These are phyloP conservation scores for Psidium friedrichsthalianum DNA, from an alignment of 345 rosid species.

Conservation along the genomic window DNA sequence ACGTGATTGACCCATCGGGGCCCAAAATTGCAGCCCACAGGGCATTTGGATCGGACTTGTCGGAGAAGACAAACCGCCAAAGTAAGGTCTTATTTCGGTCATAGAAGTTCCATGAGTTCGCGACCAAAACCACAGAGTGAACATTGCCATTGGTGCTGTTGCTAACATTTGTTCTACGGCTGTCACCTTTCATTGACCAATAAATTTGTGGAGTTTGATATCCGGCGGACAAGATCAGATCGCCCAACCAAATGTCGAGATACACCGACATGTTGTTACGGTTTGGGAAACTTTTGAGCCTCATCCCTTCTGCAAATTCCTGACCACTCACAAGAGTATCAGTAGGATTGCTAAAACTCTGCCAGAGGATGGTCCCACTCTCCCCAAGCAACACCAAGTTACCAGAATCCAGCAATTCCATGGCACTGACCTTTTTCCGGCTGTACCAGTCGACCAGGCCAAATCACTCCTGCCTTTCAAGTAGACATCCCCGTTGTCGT, in stretches of 20 bases:
- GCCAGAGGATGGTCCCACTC: constrained; percentile 21
- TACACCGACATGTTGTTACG: not conserved
- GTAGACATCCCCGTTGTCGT: constrained; percentile 22
- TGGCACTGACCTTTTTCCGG: constrained; percentile 14
- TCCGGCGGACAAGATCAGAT: constrained; percentile 24
- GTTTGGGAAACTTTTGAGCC: constrained; percentile 19
- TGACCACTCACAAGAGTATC: constrained; percentile 32
- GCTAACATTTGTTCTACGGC: constrained; percentile 8
- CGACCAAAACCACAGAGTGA: constrained; percentile 15
- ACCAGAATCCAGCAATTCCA: constrained; percentile 38
- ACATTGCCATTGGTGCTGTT: constrained; percentile 11
- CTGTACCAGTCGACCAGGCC: constrained; percentile 28
- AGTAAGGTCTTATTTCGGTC: constrained; percentile 15
- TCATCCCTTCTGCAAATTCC: constrained; percentile 23
- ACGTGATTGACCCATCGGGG: constrained; percentile 16
- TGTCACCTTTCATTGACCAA: constrained; percentile 28
- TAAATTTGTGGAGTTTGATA: constrained; percentile 27
- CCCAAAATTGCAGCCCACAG: constrained; percentile 31
- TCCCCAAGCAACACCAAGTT: constrained; percentile 34
- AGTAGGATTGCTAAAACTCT: constrained; percentile 34
- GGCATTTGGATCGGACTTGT: constrained; percentile 16
- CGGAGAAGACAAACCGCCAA: constrained; percentile 23
- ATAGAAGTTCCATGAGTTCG: constrained; percentile 41
- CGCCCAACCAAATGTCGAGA: constrained; percentile 22
- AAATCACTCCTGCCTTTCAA: constrained; percentile 15